These are phyloP conservation scores for Xylariales sp. DNA, from an alignment of 2,329 filamentous ascomycete species.

Conservation along the genomic window DNA sequence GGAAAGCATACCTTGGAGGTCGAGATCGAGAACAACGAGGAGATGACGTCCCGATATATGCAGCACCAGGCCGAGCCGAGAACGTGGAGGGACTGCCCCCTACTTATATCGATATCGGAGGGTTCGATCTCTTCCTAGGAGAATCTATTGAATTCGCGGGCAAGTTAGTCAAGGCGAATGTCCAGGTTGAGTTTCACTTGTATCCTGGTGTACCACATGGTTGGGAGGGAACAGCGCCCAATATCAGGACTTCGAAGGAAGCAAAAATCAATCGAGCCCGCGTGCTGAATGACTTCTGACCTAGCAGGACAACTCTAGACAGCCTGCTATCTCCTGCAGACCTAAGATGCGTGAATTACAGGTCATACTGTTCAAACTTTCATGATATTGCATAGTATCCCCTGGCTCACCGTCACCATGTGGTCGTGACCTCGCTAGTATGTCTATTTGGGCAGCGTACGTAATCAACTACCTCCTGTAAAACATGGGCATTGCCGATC, in stretches of 20 bases:
- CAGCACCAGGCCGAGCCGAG: constrained; percentile 6
- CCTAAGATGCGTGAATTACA: no score
- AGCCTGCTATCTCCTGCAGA: no score
- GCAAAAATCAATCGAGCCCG: not conserved
- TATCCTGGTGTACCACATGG: constrained; percentile 8
- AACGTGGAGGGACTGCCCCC: constrained; percentile 9
- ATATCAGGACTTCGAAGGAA: constrained; percentile 1
- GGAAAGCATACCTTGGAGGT: constrained; percentile 5
- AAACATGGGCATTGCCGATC: no score
- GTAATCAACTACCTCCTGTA: no score
- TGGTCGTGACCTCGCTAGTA: no score
- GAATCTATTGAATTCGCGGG: constrained; percentile 9
- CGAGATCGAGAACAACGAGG: constrained; percentile 1
- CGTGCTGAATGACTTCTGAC: constrained; percentile 2
- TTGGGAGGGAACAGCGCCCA: constrained; percentile 1
- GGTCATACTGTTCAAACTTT: no score
- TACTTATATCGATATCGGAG: constrained; percentile 11
- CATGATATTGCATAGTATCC: no score
- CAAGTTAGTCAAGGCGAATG: constrained; percentile 5
- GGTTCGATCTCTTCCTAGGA: constrained; percentile 9
- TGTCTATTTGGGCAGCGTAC: no score
- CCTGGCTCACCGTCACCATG: no score
- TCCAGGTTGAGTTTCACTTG: constrained; percentile 9
- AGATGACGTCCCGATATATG: constrained; percentile 5
- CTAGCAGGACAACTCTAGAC: no score